phyloP scores from a whole-genome alignment of 2,329 filamentous ascomycete genomes.

The Diaporthe destruens region DNA sequence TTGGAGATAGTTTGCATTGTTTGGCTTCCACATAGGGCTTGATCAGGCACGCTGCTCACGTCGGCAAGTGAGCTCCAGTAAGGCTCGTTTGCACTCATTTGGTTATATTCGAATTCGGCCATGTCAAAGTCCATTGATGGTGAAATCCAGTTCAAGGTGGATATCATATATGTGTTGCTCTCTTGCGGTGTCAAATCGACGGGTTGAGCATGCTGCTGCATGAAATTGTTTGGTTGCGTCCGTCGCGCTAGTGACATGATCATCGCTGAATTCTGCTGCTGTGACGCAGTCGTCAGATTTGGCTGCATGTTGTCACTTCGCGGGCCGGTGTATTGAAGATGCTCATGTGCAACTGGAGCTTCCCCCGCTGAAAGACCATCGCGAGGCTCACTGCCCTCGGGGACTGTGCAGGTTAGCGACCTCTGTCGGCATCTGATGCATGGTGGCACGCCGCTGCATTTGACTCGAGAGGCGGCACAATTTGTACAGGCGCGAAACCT shows the following conservation, averaged over 20 bases:
- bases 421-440: slow-evolving; percentile 34
- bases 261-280: neutral
- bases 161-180: slow-evolving; percentile 34
- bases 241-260: neutral
- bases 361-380: neutral
- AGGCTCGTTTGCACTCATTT: slow-evolving; percentile 26
- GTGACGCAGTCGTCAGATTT: neutral
- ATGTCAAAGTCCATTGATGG: slow-evolving; percentile 36
- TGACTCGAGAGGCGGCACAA: slow-evolving; percentile 37
- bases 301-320: slow-evolving; percentile 6
- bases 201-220: slow-evolving; percentile 13
- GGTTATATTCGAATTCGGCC: slow-evolving; percentile 32
- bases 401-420: slow-evolving; percentile 32
- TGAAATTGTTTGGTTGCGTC: neutral
- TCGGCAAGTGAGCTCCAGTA: slow-evolving; percentile 32
- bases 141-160: slow-evolving; percentile 37
- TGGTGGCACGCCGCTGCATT: slow-evolving; percentile 29
- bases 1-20: neutral
- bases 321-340: neutral
- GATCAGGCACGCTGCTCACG: neutral
- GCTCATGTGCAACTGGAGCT: neutral
- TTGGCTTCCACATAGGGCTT: slow-evolving; percentile 2
- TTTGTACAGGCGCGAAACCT: slow-evolving; percentile 35
- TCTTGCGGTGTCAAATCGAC: slow-evolving; percentile 19
- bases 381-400: slow-evolving; percentile 17